Evolutionary conservation across 129 eudicot species (phyloP).

Genomic region (Flaveria ramosissima): DNA sequence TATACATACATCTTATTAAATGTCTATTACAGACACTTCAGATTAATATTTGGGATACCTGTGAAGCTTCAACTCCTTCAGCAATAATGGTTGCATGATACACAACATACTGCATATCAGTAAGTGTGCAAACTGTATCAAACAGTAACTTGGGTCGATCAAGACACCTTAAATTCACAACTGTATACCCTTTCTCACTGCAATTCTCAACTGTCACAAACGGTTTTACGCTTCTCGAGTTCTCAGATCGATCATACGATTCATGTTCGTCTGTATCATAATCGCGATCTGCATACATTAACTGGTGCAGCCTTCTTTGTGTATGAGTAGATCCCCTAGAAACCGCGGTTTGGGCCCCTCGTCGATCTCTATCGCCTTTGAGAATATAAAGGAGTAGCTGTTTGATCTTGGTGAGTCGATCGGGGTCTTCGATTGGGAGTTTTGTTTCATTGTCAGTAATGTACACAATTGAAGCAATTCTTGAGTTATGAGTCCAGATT

Average conservation of each 20-base stretch:
- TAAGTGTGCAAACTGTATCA: constrained; percentile 83
- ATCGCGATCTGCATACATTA: constrained; percentile 91
- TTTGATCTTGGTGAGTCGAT: constrained; percentile 61
- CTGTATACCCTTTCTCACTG: constrained; percentile 72
- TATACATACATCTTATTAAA: too few species aligned
- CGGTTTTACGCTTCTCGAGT: constrained; percentile 34
- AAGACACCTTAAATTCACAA: constrained; percentile 58
- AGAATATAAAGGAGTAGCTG: constrained; percentile 67
- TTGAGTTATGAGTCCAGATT: constrained; percentile 87
- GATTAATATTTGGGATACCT: constrained; percentile 41
- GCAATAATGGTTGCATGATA: constrained; percentile 74
- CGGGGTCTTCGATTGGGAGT: constrained; percentile 52
- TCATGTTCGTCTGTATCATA: constrained; percentile 43
- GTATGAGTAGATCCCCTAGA: constrained; percentile 71
- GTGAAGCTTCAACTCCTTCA: constrained; percentile 72
- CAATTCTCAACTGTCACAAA: constrained; percentile 68
- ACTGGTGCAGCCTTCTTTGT: constrained; percentile 80
- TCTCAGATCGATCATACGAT: neutral
- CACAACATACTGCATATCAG: constrained; percentile 90
- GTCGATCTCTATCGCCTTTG: constrained; percentile 52
- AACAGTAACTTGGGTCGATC: constrained; percentile 82
- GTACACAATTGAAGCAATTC: constrained; percentile 79
- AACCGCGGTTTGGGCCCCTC: constrained; percentile 61
- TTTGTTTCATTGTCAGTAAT: constrained; percentile 54
- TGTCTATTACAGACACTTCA: too few species aligned